phyloP scores from a whole-genome alignment of 805 yeast species.

The Metschnikowia chrysomelidarum region DNA sequence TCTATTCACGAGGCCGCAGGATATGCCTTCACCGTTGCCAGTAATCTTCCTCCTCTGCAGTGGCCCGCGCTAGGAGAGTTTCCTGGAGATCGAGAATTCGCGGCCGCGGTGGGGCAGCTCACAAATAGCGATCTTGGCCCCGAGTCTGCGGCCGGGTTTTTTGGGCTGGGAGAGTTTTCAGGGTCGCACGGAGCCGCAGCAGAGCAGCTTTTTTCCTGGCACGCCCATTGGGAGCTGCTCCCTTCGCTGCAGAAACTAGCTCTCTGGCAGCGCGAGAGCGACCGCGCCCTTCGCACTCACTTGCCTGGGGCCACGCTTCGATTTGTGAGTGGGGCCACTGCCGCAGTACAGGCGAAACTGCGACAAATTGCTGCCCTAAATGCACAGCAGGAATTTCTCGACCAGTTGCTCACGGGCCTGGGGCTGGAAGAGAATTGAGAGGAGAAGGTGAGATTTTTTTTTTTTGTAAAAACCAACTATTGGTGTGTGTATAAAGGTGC shows the following conservation, averaged over 20 bases:
- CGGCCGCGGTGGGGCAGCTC: constrained; percentile 2
- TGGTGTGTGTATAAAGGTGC: too few species aligned
- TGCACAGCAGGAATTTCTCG: not conserved
- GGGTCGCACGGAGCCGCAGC: constrained; percentile 1
- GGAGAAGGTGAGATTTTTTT: not conserved
- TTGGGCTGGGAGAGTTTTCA: too few species aligned
- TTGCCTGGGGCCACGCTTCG: constrained; percentile 6
- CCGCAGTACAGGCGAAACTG: constrained; percentile 5
- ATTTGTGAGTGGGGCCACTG: constrained; percentile 3
- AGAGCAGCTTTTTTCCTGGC: constrained; percentile 1
- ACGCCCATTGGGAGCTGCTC: constrained; percentile 7
- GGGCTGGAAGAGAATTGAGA: not conserved
- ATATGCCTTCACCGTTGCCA: constrained; percentile 9
- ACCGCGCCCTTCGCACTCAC: constrained; percentile 7
- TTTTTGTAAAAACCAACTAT: too few species aligned
- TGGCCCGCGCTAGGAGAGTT: constrained; percentile 11
- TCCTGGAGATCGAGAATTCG: constrained; percentile 9
- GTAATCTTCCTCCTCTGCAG: constrained; percentile 3
- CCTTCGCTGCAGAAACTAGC: not conserved
- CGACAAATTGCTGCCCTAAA: constrained; percentile 3
- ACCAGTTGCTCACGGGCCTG: not conserved
- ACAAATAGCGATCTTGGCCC: not conserved
- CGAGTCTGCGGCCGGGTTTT: not conserved
- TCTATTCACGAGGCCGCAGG: not conserved
- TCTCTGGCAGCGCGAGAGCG: constrained; percentile 6